Base-by-base conservation (phyloP, 2,329 filamentous ascomycete species). In the Hypoxylon rubiginosum region DNA sequence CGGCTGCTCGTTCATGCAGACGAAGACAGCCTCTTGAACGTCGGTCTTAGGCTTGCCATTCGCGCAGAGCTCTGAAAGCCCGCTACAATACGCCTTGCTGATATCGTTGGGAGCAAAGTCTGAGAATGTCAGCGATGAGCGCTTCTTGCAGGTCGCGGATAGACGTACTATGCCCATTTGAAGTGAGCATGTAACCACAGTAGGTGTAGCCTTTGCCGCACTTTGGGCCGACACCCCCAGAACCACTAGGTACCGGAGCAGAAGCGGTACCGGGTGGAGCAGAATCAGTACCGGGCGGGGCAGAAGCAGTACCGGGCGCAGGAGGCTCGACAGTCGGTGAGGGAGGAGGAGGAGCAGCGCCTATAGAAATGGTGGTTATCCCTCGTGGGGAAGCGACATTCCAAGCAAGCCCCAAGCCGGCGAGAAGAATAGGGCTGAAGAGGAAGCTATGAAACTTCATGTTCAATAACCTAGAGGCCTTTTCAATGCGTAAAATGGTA, bases 131-230 rank as follows among this genome's bases (percentile, higher is more conserved):
- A 67, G 41, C 17, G 19, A 60, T n/a, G 34, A 3, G 8, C 51
- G 13, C 9, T 19, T 43, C 11, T 41, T 52, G 6, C 26, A 3
- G 8, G 34, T 34, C 8, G 21, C 24, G 49, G 15, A 39, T 19
- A 21, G 13, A 69, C 74, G n/a, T 71, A 77, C 76, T 74, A 24
- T 78, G 76, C 2, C 71, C 72, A 17, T 53, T 61, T 4, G 58
- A 50, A 17, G 71, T 72, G 41, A 77, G 69, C 72, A 76, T 76
- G 52, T 74, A 77, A 1, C 75, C 75, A 57, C 75, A 77, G 58
- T 77, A 77, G 6, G 75, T 78, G 60, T 74, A 78, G 4, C 75
- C 76, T 50, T 77, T 76, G 11, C 74, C 75, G n/a, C 76, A 78
- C 34, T 73, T 74, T 4, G 74, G 50, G 1, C 67, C 71, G 13